Percentiles rank a stretch among this genome's conserved stretches.
phyloP scores from a whole-genome alignment of 2,329 filamentous ascomycete species.

The Colletotrichum sp. region DNA sequence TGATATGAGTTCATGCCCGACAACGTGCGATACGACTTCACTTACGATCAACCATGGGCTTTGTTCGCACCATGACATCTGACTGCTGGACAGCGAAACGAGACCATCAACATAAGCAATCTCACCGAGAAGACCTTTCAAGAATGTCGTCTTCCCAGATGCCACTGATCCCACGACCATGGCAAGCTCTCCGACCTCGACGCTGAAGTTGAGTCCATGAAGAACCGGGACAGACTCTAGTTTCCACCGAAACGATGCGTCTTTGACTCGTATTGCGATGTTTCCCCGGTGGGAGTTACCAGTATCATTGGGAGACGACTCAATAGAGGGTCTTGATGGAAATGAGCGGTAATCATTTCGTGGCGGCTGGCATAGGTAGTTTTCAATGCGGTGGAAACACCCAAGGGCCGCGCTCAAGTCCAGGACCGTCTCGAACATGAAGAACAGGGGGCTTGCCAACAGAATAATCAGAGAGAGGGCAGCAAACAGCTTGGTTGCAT shows the following conservation, averaged over 20 bases:
- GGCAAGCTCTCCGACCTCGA: constrained; percentile 35
- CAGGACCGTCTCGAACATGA: constrained; percentile 35
- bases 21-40: neutral
- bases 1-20: neutral
- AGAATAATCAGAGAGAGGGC: constrained; percentile 25
- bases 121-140: constrained; percentile 42
- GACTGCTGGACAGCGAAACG: constrained; percentile 13
- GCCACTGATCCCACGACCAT: constrained; percentile 48
- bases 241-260: constrained; percentile 39
- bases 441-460: constrained; percentile 33
- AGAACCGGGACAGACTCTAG: constrained; percentile 29
- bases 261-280: constrained; percentile 18
- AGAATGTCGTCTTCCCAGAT: constrained; percentile 48
- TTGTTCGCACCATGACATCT: constrained; percentile 36
- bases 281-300: neutral
- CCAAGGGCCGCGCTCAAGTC: constrained; percentile 23
- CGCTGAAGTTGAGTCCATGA: constrained; percentile 32
- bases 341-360: constrained; percentile 28
- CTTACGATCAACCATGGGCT: constrained; percentile 36
- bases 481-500: constrained; percentile 22
- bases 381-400: constrained; percentile 29
- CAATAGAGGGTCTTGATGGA: neutral
- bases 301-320: neutral
- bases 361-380: constrained; percentile 26
- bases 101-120: constrained; percentile 24